phyloP scores from a whole-genome alignment of 2,329 filamentous ascomycete genomes.

The Aspergillus candidus region DNA sequence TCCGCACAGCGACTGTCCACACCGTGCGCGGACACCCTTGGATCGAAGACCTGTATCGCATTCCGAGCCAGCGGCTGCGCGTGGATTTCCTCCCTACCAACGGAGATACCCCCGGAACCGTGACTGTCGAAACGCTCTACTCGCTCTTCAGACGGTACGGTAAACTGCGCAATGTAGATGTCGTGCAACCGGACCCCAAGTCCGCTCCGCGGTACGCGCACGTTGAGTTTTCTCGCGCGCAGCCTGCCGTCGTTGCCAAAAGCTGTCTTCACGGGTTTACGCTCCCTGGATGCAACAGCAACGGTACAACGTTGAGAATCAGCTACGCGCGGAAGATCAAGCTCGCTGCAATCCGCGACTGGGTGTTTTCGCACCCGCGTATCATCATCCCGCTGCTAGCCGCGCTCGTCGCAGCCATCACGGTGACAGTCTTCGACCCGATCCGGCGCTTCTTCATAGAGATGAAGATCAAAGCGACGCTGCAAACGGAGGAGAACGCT shows the following conservation, averaged over 20 bases:
- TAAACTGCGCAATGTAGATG: constrained; percentile 77
- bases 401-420: constrained; percentile 73
- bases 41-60: constrained; percentile 85
- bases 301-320: constrained; percentile 71
- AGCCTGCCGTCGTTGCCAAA: constrained; percentile 78
- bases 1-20: constrained; percentile 62
- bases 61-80: constrained; percentile 68
- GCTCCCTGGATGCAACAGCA: constrained; percentile 69
- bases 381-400: constrained; percentile 80
- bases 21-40: constrained; percentile 81
- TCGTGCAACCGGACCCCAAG: constrained; percentile 82
- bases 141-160: constrained; percentile 83
- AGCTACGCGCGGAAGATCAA: constrained; percentile 78
- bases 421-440: constrained; percentile 86
- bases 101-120: constrained; percentile 65
- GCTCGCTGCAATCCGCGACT: constrained; percentile 74
- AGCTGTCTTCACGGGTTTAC: constrained; percentile 87
- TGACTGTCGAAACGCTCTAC: constrained; percentile 83
- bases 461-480: constrained; percentile 71
- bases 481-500: constrained; percentile 66
- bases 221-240: constrained; percentile 66
- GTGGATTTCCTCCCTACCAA: constrained; percentile 77
- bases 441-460: constrained; percentile 92
- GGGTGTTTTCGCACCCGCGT: constrained; percentile 77
- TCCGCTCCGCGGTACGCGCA: constrained; percentile 71